Evolutionary conservation across 768 basidiomycete species (phyloP).

Genomic region (Pleurotus tuoliensis): DNA sequence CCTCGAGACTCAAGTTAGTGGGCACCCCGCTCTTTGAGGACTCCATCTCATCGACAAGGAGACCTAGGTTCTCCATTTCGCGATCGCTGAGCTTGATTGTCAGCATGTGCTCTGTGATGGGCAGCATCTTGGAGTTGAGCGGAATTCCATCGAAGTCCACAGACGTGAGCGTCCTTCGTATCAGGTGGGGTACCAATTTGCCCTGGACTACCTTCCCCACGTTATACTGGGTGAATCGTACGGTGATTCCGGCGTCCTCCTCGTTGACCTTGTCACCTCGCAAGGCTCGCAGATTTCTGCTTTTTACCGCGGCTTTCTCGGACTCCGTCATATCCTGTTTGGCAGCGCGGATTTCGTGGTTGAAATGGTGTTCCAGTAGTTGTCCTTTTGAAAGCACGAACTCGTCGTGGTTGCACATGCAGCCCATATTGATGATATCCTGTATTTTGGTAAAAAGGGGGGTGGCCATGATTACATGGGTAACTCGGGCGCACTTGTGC

Average conservation of each 20-base stretch:
- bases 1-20: not conserved
- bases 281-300: too few relatives aligned
- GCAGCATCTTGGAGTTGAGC: not conserved
- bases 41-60: not conserved
- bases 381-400: not conserved
- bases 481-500: not conserved
- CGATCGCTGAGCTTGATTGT: not conserved
- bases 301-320: too few relatives aligned
- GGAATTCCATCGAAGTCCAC: not conserved
- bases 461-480: slow-evolving; percentile 8
- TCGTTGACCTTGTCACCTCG: not conserved
- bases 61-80: not conserved
- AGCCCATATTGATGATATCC: slow-evolving; percentile 7
- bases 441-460: slow-evolving; percentile 8
- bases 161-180: slow-evolving; percentile 1
- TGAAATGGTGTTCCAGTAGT: not conserved
- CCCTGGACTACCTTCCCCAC: not conserved
- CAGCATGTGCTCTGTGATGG: not conserved
- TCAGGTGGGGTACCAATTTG: not conserved
- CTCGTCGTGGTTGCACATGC: not conserved
- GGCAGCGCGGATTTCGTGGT: not conserved
- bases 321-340: not conserved
- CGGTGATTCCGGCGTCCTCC: not conserved
- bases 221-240: not conserved
- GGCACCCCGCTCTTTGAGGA: not conserved